Evolutionary conservation across 495 filamentous ascomycete species (phyloP), one percentile per base, ranked within the genome.

Genomic region (Terfezia boudieri): DNA sequence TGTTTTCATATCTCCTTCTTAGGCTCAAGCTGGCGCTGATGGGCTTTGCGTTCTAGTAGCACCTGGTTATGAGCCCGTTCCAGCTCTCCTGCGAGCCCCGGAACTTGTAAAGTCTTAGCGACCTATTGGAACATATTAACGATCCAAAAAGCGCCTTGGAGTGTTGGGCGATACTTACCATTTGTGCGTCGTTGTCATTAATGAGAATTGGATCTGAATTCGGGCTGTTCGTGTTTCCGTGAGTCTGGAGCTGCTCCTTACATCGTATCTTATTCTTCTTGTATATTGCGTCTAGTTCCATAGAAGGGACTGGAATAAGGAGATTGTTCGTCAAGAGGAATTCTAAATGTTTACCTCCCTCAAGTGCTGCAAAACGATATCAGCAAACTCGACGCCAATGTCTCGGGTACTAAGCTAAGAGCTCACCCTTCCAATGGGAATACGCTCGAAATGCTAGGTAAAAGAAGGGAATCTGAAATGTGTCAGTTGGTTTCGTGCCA

Each of bases 21-120:
- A 32, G 26, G 26, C 26, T 32, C 26, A 4, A 7, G 2, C 7
- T 32, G 26, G 26, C 26, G 26, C 26, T 32, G 26, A 32, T 32
- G 26, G 26, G 26, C 26, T 32, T 32, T 32, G 26, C 26, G 4
- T 32, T 32, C 26, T 32, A 32, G 7, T 32, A 32, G 26, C 1
- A 95, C 83, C 70, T 96, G 89, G 71, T 82, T 77, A 38, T 90
- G 82, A 4, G 89, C 89, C 32, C 89, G 72, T 61, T 95, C 86
- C 2, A 93, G 78, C 68, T 96, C 90, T n/a, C 83, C 68, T 52
- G 81, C 80, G 53, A 96, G 75, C 53, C 85, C 84, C 0, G 89
- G 86, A 32, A 32, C 26, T 32, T 32, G 26, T 32, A 32, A 32
- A 32, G 26, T 4, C 26, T 32, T 32, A 32, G 26, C 26, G 4